Base-by-base conservation (phyloP, 768 basidiomycete genomes). In the Boletales sp. region DNA sequence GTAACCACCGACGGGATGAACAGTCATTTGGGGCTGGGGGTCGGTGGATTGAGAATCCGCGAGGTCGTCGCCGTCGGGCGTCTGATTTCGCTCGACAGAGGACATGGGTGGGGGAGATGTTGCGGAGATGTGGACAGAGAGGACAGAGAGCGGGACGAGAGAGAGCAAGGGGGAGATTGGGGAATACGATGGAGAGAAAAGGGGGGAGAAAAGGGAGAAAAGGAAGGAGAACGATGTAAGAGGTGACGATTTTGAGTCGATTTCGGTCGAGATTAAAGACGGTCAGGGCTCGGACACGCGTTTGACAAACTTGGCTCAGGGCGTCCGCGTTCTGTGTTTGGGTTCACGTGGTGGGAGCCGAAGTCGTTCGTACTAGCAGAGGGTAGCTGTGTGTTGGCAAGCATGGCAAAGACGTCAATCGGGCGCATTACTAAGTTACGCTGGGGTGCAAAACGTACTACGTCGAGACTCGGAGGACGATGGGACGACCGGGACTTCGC, bases 1-100 rank as follows among this genome's bases (percentile, higher is more conserved):
- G 65, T 79, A 77, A 39, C 74, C 64, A 46, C 63, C 67, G 60
- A 75, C 71, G 50, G 78, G 74, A 61, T 78, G 79, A 55, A 77
- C 74, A 32, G 76, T 70, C 74, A 77, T 70, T 61, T 72, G 69
- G n/a, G 76, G 72, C 50, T 77, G 75, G 49, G 72, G 65, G 56
- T 71, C 70, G 33, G 56, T 55, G 52, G 66, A 64, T 54, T 62
- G 63, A 12, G 64, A 32, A 55, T 69, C 67, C 47, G 66, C 42
- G 51, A 68, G 58, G 60, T 72, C 70, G 48, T 76, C 72, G 67
- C 60, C 65, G 60, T 74, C 72, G 55, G 70, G 69, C 56, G 63
- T 68, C 55, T 65, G 63, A 65, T 72, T 70, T 50, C 68, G 65
- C 64, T 72, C 74, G 57, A 61, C 63, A 52, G 71, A 63, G 61